Base-by-base conservation (phyloP, 148 eudicot species). In the Cornus florida region DNA sequence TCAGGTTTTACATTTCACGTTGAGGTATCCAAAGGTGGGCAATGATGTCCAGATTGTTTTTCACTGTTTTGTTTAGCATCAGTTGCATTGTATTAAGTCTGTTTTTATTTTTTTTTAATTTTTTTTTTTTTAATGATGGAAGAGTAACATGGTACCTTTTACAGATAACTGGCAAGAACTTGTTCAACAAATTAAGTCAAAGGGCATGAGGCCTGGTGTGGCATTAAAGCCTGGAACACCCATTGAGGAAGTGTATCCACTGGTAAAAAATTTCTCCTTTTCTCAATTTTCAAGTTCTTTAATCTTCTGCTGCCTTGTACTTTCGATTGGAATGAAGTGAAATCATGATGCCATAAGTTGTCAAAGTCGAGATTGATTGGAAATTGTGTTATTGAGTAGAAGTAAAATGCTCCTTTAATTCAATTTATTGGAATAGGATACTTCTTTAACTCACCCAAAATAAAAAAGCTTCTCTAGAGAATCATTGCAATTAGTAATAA, bases 1-100 rank as follows among this genome's bases (percentile, higher is more conserved):
- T 94, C 98, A 32, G 97, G 99, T 71, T 97, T 97, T 76, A 97
- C 99, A 70, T 97, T 97, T 88, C 99, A 97, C 71, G 93, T 97
- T 56, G 99, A 97, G 85, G 91, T 70, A 75, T 88, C 88, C 69
- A 91, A 89, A 97, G 99, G 99, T 97, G 46, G 66, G 69, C n/a
- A 32, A 13, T 23, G 76, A 28, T 56, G 38, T 69, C 57, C 56
- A 1, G 23, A 64, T 32, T 72, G 10, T 67, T 67, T 32, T 38
- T 32, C 53, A 43, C 64, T 31, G 14, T 32, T 81, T 64, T 13
- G 39, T 5, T 57, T 10, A 12, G 57, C 19, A 1, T 60, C 10
- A 19, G 65, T 35, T 68, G 24, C 19, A 3, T 22, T 43, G 10
- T 9, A 11, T 19, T 4, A 16, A 14, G 24, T 78, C 57, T 78